Evolutionary conservation across 176 grass and related monocot species (phyloP).

Genomic region (Puccinellia tenuiflora): DNA sequence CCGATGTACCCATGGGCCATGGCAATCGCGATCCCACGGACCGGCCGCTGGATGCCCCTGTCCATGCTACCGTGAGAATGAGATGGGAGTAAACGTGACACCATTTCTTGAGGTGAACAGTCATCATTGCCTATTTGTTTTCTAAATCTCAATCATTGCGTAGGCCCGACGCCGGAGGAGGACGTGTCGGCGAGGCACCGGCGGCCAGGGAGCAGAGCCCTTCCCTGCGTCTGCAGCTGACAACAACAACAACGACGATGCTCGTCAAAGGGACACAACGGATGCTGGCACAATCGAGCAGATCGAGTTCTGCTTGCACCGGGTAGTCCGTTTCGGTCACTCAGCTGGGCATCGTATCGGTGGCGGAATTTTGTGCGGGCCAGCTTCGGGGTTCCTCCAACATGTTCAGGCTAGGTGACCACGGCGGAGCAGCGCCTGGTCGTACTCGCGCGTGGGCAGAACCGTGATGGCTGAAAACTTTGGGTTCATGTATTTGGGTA

Average conservation of each 20-base stretch:
- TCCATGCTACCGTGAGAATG: neutral
- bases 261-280: too few species aligned
- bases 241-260: neutral
- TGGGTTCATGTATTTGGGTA: too few species aligned
- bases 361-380: too few species aligned
- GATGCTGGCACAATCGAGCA: too few species aligned
- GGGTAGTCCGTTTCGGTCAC: too few species aligned
- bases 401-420: too few species aligned
- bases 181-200: slow-evolving; percentile 3
- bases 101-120: neutral
- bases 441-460: too few species aligned
- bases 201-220: neutral
- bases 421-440: too few species aligned
- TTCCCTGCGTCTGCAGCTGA: neutral
- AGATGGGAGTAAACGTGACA: neutral
- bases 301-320: too few species aligned
- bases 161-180: neutral
- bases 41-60: slow-evolving; percentile 15
- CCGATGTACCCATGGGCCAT: neutral
- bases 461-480: too few species aligned
- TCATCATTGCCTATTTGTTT: neutral
- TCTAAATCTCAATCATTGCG: neutral
- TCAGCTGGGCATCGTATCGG: too few species aligned
- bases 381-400: too few species aligned
- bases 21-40: neutral